A percentile compares a stretch with the other conserved stretches of the same genome.
Conservation (phyloP, 169 alveolate genomes). For the Eimeria acervulina region DNA sequence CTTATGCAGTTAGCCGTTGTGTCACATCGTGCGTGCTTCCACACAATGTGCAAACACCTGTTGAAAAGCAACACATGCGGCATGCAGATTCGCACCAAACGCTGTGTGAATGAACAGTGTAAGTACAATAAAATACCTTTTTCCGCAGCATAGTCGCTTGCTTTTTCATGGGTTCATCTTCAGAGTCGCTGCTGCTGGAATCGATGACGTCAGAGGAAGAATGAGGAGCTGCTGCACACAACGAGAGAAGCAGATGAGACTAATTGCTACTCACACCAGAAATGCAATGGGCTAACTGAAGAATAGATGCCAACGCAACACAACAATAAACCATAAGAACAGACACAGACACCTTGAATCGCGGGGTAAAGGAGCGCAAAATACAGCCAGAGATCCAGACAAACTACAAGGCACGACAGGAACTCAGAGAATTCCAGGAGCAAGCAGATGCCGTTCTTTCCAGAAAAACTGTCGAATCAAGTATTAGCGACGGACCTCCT, state of each 20-base stretch:
- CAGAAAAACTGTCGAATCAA: no score
- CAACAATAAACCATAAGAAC: background rate
- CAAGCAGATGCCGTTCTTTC: background rate
- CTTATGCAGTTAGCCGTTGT: background rate
- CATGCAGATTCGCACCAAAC: background rate
- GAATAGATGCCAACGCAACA: background rate
- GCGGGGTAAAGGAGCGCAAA: background rate
- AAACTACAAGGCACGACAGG: background rate
- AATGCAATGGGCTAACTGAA: background rate
- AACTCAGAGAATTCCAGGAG: background rate
- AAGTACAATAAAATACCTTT: background rate
- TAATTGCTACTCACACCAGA: background rate
- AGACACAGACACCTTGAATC: background rate
- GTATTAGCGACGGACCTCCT: background rate
- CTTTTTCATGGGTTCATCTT: slow-evolving; percentile 9
- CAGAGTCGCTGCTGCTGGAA: slow-evolving; percentile 28
- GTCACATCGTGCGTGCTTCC: background rate
- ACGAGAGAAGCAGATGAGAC: background rate
- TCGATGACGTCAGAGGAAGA: background rate
- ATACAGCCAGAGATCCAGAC: background rate
- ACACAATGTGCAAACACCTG: background rate
- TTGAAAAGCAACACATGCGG: background rate
- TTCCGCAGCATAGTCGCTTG: slow-evolving; percentile 30
- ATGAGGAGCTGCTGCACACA: background rate
- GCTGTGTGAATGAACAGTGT: no score